phyloP scores from a whole-genome alignment of 306 rosid species.

The Aeschynomene evenia region DNA sequence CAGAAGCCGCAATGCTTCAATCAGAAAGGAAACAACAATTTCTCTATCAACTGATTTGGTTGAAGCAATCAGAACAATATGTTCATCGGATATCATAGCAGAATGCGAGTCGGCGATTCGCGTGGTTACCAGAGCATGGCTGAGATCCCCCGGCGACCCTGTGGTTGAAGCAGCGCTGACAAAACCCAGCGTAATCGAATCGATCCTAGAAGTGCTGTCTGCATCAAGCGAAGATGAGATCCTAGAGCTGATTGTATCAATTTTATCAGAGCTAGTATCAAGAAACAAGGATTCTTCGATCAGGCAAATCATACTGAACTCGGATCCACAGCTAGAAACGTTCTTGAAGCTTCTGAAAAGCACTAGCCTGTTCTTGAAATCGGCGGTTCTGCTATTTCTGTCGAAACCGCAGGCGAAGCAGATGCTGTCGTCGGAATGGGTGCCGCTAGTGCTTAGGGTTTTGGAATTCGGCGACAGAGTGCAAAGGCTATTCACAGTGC shows the following conservation, averaged over 20 bases:
- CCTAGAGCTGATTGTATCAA: constrained; percentile 64
- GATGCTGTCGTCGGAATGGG: constrained; percentile 79
- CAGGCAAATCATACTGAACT: constrained; percentile 55
- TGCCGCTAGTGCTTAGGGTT: constrained; percentile 75
- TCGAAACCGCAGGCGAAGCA: constrained; percentile 75
- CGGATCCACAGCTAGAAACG: constrained; percentile 74
- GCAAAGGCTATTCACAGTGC: constrained; percentile 74
- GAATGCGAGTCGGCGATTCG: constrained; percentile 73
- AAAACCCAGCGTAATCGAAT: constrained; percentile 56
- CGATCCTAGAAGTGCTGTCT: constrained; percentile 69
- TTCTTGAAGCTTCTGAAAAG: constrained; percentile 69
- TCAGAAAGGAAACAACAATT: constrained; percentile 27
- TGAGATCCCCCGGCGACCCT: constrained; percentile 59
- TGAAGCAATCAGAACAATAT: constrained; percentile 51
- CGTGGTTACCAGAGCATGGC: constrained; percentile 64
- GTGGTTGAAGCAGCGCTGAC: constrained; percentile 57
- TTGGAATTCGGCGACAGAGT: constrained; percentile 72
- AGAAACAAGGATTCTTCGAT: constrained; percentile 40
- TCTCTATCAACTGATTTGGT: constrained; percentile 48
- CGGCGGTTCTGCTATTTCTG: constrained; percentile 71
- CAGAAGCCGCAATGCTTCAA: constrained; percentile 27
- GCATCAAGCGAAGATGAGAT: constrained; percentile 72
- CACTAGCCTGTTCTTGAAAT: constrained; percentile 69
- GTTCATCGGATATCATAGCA: constrained; percentile 53
- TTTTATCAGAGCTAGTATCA: constrained; percentile 59